Base-by-base conservation (phyloP, 2,329 filamentous ascomycete species). In the Talaromyces sp. region DNA sequence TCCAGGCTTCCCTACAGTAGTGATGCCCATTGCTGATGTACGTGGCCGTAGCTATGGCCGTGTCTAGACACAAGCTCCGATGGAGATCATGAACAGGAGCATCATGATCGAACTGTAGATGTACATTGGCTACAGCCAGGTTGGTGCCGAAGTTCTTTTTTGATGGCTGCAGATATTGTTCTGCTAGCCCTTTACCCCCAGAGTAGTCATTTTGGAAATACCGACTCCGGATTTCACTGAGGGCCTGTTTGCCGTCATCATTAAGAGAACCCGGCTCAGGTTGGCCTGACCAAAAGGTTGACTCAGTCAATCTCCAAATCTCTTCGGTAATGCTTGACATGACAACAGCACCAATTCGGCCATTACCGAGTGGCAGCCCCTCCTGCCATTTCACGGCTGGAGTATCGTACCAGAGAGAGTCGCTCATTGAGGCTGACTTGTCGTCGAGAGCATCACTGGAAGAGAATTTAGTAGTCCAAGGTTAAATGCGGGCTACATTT, bases 91-190 rank as follows among this genome's bases (percentile, higher is more conserved):
- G 34, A 36, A 36, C 34, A 36, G 34, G 34, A 36, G 34, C 15
- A 40, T 11, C 56, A 17, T 34, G 31, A 22, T 36, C 29, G 15
- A 45, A 61, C 10, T 25, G 22, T 7, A 61, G 38, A 25, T 19
- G 19, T 22, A 49, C 13, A 34, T 36, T 40, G n/a, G 58, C 58
- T 27, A 61, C 58, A 27, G n/a, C 10, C 15, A 61, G n/a, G 13
- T 49, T 61, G 13, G 40, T 61, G 11, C 58, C 58, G 19, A 27
- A 61, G 38, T 61, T 61, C 13, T 17, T 17, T 36, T 61, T 61
- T 15, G 15, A 6, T 10, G 58, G 36, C 25, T 61, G 58, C 36
- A 61, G 25, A 49, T 61, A 47, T 22, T 61, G 19, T 17, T 61
- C 58, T 17, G 40, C 11, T 27, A 61, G 17, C 1, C 15, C n/a